Percentiles rank a stretch among this genome's conserved stretches.
Evolutionary conservation across 176 grass and related monocot species (phyloP).

Genomic region (Pontederia crassipes): DNA sequence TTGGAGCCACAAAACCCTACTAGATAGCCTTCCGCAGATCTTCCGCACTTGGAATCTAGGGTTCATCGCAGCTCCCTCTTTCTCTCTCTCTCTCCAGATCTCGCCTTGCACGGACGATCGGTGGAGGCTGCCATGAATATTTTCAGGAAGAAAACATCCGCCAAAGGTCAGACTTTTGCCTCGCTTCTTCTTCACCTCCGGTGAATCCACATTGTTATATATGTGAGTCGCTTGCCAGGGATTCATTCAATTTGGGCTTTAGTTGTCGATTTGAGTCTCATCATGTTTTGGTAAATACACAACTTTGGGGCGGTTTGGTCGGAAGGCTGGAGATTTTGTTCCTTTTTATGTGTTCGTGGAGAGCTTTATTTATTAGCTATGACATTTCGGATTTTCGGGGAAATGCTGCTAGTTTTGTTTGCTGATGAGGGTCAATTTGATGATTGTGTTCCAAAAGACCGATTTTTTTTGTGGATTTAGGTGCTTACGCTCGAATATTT

Average conservation of each 20-base stretch:
- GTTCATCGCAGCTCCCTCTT: neutral
- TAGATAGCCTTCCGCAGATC: neutral
- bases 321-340: neutral
- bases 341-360: neutral
- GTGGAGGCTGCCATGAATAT: conserved; percentile 59
- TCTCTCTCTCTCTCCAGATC: neutral
- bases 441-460: neutral
- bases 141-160: conserved; percentile 91
- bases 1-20: too few species aligned
- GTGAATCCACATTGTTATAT: neutral
- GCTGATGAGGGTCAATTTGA: neutral
- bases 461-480: neutral
- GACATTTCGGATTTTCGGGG: neutral
- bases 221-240: neutral
- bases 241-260: neutral
- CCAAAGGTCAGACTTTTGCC: conserved; percentile 51
- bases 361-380: neutral
- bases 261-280: neutral
- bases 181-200: neutral
- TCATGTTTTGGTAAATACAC: neutral
- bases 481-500: too few species aligned
- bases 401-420: neutral
- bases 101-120: neutral
- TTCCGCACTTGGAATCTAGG: neutral
- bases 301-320: neutral